Evolutionary conservation across 2,329 filamentous ascomycete species (phyloP), one percentile per base, ranked within the genome.

Genomic region (Trichoderma sp.): DNA sequence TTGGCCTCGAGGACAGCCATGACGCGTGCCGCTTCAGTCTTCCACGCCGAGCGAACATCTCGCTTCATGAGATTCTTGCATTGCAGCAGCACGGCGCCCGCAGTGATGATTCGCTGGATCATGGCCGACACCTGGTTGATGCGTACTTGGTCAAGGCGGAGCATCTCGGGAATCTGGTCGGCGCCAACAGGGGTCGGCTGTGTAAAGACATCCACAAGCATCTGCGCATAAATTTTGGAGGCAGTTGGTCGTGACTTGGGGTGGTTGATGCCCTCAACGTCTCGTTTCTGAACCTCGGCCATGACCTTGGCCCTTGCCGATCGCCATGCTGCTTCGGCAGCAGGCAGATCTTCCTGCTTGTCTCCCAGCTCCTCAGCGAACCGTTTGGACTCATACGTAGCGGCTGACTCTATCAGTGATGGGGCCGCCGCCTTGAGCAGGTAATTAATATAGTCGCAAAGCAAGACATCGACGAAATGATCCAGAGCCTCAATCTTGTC

Each of bases 41-140:
- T 92, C 92, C 92, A 96, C 24, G 90, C 88, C 14, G 87, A 86
- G 55, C 92, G 88, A 4, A 93, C 91, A 75, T 95, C 92, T 18
- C 92, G 88, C 79, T 94, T 94, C 37, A 96, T 85, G 8, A 95
- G 83, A 73, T 94, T 95, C 82, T 96, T 96, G 78, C 90, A 91
- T 63, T 93, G 93, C 16, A 95, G 81, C 32, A 94, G 82, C 59
- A 95, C 90, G 0, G 91, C 90, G 1, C 90, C 91, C 4, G 91
- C 87, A 1, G 91, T 91, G 26, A 92, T 87, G 73, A 95, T 90
- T 55, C 88, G 86, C 56, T 80, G 79, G 0, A 81, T 74, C 72
- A 74, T 79, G 24, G 71, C 75, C 0, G 81, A 82, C 11, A 82
- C 75, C 39, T 79, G 72, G 46, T 73, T 78, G 52, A 93, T 86